Evolutionary conservation across 2,329 filamentous ascomycete genomes (phyloP).

Genomic region (Claviceps humidiphila): DNA sequence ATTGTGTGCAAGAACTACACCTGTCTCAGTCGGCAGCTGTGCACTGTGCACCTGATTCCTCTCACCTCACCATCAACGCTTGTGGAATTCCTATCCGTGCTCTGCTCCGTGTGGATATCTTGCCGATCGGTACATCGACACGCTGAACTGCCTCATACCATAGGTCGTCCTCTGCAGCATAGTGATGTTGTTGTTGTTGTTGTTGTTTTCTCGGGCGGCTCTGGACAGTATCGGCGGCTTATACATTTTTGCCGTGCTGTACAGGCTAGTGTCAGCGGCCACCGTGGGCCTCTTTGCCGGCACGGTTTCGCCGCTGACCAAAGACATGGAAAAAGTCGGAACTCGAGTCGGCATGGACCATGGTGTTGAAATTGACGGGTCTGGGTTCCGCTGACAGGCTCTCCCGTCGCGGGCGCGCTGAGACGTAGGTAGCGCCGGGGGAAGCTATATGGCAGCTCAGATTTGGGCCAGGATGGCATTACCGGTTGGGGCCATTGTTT

Average conservation of each 20-base stretch:
- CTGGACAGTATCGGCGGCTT: background rate
- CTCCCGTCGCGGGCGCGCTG: background rate
- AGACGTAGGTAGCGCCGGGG: background rate
- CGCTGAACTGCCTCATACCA: background rate
- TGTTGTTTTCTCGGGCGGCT: background rate
- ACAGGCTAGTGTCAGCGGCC: background rate
- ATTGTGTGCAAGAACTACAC: background rate
- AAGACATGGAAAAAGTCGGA: background rate
- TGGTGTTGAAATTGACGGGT: background rate
- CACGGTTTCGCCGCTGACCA: background rate
- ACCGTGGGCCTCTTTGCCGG: background rate
- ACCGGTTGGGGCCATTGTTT: background rate
- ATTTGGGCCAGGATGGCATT: background rate
- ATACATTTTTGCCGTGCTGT: background rate
- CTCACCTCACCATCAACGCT: background rate
- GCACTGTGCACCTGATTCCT: background rate
- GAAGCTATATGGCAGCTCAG: background rate
- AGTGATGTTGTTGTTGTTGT: background rate
- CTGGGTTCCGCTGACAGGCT: background rate
- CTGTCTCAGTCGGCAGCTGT: background rate
- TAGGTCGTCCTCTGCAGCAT: background rate
- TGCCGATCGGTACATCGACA: background rate
- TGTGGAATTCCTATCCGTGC: background rate
- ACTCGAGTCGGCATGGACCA: background rate
- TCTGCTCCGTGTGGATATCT: background rate